Evolutionary conservation across 805 yeast species (phyloP).

Genomic region (Starmerella tilneyi): DNA sequence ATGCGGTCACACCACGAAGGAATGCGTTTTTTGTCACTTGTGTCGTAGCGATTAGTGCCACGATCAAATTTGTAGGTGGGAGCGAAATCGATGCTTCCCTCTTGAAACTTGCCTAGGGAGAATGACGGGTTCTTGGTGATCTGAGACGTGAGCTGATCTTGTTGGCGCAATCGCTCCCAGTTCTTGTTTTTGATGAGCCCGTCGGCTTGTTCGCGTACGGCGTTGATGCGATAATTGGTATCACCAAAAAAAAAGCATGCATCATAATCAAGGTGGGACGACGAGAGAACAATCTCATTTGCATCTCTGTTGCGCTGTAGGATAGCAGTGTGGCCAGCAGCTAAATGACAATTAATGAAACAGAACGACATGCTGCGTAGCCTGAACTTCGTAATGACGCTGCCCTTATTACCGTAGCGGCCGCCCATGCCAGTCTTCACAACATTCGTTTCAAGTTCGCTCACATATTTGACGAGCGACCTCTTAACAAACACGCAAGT

Average conservation of each 20-base stretch:
- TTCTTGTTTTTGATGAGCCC: slow-evolving; percentile 41
- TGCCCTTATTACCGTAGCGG: slow-evolving; percentile 66
- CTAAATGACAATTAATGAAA: slow-evolving; percentile 76
- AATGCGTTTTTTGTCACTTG: slow-evolving; percentile 80
- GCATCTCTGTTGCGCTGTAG: slow-evolving; percentile 82
- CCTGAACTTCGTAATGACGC: slow-evolving; percentile 57
- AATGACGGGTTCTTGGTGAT: slow-evolving; percentile 57
- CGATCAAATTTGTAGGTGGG: slow-evolving; percentile 95
- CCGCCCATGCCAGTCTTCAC: slow-evolving; percentile 95
- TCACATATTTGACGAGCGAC: slow-evolving; percentile 41
- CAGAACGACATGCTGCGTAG: slow-evolving; percentile 63
- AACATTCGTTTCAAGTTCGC: slow-evolving; percentile 56
- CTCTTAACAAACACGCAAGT: slow-evolving; percentile 57
- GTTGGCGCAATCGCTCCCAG: slow-evolving; percentile 45
- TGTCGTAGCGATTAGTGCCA: slow-evolving; percentile 70
- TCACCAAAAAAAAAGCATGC: slow-evolving; percentile 87
- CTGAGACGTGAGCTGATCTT: slow-evolving; percentile 72
- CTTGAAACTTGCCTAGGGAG: slow-evolving; percentile 65
- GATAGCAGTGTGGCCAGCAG: slow-evolving; percentile 77
- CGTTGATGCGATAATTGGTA: slow-evolving; percentile 71
- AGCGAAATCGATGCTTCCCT: slow-evolving; percentile 64
- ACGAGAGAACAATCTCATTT: slow-evolving; percentile 48
- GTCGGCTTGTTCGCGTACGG: slow-evolving; percentile 63
- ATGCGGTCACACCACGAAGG: slow-evolving; percentile 98
- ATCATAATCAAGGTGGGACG: slow-evolving; percentile 60